Evolutionary conservation across 1,284 basidiomycete species (phyloP).

Genomic region (Melampsora americana): DNA sequence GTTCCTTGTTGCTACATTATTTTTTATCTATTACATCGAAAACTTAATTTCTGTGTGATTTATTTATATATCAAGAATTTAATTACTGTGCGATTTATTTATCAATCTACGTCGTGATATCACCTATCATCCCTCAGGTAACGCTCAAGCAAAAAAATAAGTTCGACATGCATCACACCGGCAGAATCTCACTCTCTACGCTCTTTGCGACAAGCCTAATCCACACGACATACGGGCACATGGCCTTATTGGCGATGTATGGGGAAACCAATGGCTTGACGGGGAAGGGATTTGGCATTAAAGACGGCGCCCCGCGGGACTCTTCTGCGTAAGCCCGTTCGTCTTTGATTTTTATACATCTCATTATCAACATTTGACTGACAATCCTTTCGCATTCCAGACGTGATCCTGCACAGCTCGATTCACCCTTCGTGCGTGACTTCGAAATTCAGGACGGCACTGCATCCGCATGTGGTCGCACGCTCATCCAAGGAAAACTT

Average conservation of each 20-base stretch:
- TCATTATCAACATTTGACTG: neutral
- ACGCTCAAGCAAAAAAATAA: neutral
- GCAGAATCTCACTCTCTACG: neutral
- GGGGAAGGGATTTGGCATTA: slow-evolving; percentile 28
- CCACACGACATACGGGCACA: slow-evolving; percentile 10
- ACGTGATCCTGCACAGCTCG: slow-evolving; percentile 34
- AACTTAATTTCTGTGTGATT: too few relatives aligned
- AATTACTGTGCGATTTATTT: too few relatives aligned
- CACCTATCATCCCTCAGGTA: neutral
- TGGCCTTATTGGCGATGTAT: slow-evolving; percentile 34
- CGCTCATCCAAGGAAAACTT: slow-evolving; percentile 30
- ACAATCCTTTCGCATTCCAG: neutral
- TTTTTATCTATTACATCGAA: too few relatives aligned
- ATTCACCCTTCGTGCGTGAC: slow-evolving; percentile 32
- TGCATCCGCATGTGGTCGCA: slow-evolving; percentile 39
- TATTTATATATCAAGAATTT: too few relatives aligned
- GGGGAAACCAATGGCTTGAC: slow-evolving; percentile 40
- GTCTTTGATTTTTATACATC: neutral
- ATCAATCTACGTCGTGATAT: too few relatives aligned
- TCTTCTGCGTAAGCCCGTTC: neutral
- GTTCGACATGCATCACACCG: neutral
- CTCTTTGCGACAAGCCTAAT: neutral
- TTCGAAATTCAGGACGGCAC: slow-evolving; percentile 28
- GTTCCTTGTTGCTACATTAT: neutral
- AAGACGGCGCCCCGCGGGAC: slow-evolving; percentile 36